Evolutionary conservation across 768 basidiomycete genomes (phyloP), one percentile per base, ranked within the genome.

Genomic region (Cyclocybe aegerita): DNA sequence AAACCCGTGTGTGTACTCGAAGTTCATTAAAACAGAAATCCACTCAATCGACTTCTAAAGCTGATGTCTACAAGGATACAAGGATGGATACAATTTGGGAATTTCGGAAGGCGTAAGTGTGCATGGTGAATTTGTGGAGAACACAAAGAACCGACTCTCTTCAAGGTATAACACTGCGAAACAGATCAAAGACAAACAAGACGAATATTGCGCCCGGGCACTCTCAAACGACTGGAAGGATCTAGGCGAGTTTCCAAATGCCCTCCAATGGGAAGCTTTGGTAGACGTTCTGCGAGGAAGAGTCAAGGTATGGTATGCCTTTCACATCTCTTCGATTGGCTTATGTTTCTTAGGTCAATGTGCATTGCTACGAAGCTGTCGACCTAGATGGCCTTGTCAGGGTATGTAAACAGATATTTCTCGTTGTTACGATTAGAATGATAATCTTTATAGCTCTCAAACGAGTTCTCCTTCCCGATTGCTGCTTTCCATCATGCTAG

Each of bases 401-500:
- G 56, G 88, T 88, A 61, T 32, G 83, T 69, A 39, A 23, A 2
- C n/a, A 33, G 12, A 36, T 9, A 33, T 31, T 31, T 48, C 29
- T 35, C 38, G 35, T 17, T 3, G 9, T 32, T 39, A 47, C 23
- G 16, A 31, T 8, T 49, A 46, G 7, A 9, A 30, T 38, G 42
- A 9, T 15, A 44, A 67, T 50, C 60, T 72, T 37, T 45, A 14
- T 54, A 90, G 80, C 74, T 92, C 33, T 82, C 89, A 31, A 89
- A 93, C 60, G 90, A 94, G 63, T 94, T 92, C 77, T 77, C 85
- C 58, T 90, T 90, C 64, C 80, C 83, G 5, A 77, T 91, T 48
- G 82, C 88, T 3, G 83, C 85, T 2, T 81, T 92, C 63, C 90
- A 92, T 59, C 82, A 86, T 54, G 90, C 91, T 1, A 82, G 83